phyloP scores from a whole-genome alignment of 2,329 filamentous ascomycete species.

The Talaromyces sp. region DNA sequence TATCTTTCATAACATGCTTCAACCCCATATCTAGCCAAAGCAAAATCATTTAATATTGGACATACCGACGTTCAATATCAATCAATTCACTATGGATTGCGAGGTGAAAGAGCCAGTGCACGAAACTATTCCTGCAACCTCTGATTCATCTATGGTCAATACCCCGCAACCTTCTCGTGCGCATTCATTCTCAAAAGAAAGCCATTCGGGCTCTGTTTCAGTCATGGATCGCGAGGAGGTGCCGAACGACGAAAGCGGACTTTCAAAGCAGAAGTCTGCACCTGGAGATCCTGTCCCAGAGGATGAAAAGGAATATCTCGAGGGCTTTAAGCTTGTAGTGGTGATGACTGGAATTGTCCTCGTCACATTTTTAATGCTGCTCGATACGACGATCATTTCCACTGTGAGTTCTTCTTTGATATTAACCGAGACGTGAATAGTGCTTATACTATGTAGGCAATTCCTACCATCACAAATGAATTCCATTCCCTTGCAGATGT shows the following conservation, averaged over 20 bases:
- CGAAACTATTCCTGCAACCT: no score
- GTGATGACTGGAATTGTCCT: conserved; percentile 12
- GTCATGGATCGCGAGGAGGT: neutral
- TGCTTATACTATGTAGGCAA: conserved; percentile 15
- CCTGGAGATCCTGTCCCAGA: neutral
- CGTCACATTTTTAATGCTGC: conserved; percentile 18
- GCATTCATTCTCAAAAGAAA: neutral
- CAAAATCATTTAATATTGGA: no score
- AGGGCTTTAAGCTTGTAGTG: conserved; percentile 14
- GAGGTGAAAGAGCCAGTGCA: neutral
- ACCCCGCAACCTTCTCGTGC: neutral
- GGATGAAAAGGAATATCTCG: conserved; percentile 14
- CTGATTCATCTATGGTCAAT: neutral
- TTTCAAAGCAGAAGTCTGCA: neutral
- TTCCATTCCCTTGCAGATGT: conserved; percentile 40
- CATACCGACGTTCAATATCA: no score
- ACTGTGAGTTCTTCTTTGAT: conserved; percentile 11
- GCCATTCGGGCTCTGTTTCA: neutral
- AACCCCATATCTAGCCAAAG: no score
- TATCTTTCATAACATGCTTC: no score
- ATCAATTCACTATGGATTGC: neutral
- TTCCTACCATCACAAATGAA: conserved; percentile 46
- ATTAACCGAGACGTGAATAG: neutral
- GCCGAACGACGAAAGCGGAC: neutral
- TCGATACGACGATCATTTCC: conserved; percentile 21